Conservation (phyloP, 108 stramenopile species). For the Aurantiochytrium sp. region DNA sequence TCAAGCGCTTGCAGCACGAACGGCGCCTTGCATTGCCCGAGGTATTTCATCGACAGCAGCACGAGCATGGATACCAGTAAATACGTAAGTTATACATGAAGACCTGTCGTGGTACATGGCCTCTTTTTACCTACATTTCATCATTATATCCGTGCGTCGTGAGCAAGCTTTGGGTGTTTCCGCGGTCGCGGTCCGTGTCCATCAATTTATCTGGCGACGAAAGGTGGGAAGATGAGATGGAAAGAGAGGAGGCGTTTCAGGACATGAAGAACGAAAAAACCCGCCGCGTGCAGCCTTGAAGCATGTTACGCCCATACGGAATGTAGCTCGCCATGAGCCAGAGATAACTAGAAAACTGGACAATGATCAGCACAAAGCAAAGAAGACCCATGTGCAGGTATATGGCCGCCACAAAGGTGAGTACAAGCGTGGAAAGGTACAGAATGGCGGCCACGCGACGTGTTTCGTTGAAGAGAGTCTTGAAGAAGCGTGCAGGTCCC, state of each 20-base stretch:
- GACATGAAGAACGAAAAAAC: not conserved
- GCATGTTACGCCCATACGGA: not conserved
- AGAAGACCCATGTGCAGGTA: not conserved
- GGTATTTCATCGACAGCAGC: too few species aligned
- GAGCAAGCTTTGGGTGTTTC: too few species aligned
- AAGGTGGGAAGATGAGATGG: too few species aligned
- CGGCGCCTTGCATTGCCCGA: too few species aligned
- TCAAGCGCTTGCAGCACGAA: too few species aligned
- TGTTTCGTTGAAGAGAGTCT: not conserved
- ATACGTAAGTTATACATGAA: too few species aligned
- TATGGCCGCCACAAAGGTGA: not conserved
- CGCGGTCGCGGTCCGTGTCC: too few species aligned
- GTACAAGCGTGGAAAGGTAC: not conserved
- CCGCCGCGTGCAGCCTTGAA: not conserved
- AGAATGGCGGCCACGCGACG: not conserved
- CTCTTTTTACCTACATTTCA: too few species aligned
- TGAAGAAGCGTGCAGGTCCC: not conserved
- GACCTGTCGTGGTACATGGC: too few species aligned
- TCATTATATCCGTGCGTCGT: too few species aligned
- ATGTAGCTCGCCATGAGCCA: constrained; percentile 13
- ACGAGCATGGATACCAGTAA: too few species aligned
- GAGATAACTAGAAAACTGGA: not conserved
- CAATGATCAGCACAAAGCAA: not conserved
- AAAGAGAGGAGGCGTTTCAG: not conserved
- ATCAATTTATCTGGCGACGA: too few species aligned